Evolutionary conservation across 2,329 filamentous ascomycete species (phyloP), one percentile per base, ranked within the genome.

Genomic region (Beauveria caledonica): DNA sequence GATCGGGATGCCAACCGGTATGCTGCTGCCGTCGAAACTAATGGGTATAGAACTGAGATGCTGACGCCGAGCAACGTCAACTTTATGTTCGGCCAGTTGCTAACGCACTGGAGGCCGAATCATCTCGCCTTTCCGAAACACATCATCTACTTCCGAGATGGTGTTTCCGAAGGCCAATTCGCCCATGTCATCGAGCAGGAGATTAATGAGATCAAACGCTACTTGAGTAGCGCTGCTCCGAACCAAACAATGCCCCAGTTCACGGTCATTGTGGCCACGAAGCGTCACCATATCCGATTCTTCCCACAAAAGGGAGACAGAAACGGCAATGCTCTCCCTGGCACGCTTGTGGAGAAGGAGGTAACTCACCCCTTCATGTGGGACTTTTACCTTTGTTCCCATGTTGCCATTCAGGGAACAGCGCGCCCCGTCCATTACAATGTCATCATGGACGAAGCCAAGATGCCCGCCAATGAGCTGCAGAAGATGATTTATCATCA

Each of bases 401-500:
- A 86, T 58, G 74, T 77, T 1, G 94, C 94, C 0, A 92, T 99
- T 65, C 94, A 99, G 74, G 94, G 94, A 25, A 99, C 94, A 0
- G 88, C 94, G 19, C 86, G 94, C 1, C 94, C 94, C 0, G 91
- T 95, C 0, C 91, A 96, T 68, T 99, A 99, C 72, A 88, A 93
- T 63, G 88, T 97, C 15, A 85, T 99, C 23, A 71, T 88, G 51
- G 94, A 99, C 69, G 92, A 97, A 71, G 84, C 87, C 57, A 77
- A 81, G 1, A 81, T 90, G 67, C 72, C 79, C 1, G 79, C 87
- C 0, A 85, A 89, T 46, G 80, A 87, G 2, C 78, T 99, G 0
- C 89, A 96, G 68, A 86, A 87, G 60, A 88, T 97, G 83, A 88
- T 97, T 23, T 97, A 97, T 68, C 88, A 96, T 66, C 92, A 97